Evolutionary conservation across 2,329 filamentous ascomycete genomes (phyloP).

Genomic region (Penicillium janthinellum): DNA sequence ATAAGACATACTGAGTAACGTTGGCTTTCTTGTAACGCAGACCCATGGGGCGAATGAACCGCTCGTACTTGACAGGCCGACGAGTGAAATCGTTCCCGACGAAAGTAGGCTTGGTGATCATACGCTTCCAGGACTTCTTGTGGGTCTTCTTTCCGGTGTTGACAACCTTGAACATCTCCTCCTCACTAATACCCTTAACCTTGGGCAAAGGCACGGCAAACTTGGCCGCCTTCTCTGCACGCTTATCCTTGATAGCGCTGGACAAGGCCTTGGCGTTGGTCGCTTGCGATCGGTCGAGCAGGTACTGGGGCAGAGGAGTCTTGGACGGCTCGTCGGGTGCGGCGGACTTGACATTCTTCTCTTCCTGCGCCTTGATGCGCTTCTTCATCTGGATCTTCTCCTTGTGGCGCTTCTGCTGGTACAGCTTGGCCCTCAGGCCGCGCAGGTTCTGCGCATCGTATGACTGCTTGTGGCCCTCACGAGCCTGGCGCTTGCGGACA

Average conservation of each 20-base stretch:
- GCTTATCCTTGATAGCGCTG: slow-evolving; percentile 92
- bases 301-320: slow-evolving; percentile 85
- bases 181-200: slow-evolving; percentile 88
- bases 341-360: slow-evolving; percentile 88
- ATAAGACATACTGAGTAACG: slow-evolving; percentile 52
- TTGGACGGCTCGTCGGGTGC: slow-evolving; percentile 72
- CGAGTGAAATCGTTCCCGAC: slow-evolving; percentile 89
- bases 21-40: slow-evolving; percentile 78
- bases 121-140: slow-evolving; percentile 71
- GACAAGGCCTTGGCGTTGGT: slow-evolving; percentile 74
- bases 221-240: slow-evolving; percentile 88
- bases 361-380: slow-evolving; percentile 90
- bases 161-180: slow-evolving; percentile 97
- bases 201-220: slow-evolving; percentile 92
- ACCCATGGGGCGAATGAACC: slow-evolving; percentile 76
- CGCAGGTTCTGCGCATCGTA: slow-evolving; percentile 91
- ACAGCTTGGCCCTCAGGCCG: slow-evolving; percentile 87
- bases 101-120: slow-evolving; percentile 82
- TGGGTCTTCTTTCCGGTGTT: slow-evolving; percentile 93
- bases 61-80: slow-evolving; percentile 75
- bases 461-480: slow-evolving; percentile 85
- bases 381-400: slow-evolving; percentile 99
- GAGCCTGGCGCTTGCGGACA: slow-evolving; percentile 78
- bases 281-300: slow-evolving; percentile 78
- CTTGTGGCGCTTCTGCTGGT: slow-evolving; percentile 89